A percentile compares a stretch with the other conserved stretches of the same genome.
phyloP scores from a whole-genome alignment of 2,329 filamentous ascomycete genomes.

The Diaporthe humulicola region DNA sequence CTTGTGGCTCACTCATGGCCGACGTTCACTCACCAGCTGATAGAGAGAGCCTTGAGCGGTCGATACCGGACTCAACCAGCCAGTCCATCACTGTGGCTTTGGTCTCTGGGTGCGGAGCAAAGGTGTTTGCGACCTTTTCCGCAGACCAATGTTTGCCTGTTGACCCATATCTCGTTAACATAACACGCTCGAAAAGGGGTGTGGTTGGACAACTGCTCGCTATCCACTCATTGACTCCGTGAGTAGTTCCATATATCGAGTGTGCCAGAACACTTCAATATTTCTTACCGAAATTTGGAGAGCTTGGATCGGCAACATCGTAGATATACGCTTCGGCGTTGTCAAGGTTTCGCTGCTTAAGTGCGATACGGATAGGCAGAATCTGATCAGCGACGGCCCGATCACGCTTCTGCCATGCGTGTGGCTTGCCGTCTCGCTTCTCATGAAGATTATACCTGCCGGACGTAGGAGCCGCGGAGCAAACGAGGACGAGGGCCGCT shows the following conservation, averaged over 20 bases:
- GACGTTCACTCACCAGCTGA: slow-evolving; percentile 40
- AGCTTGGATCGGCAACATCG: slow-evolving; percentile 35
- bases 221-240: neutral
- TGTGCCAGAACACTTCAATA: rapidly evolving
- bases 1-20: neutral
- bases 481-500: slow-evolving; percentile 19
- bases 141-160: slow-evolving; percentile 51
- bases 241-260: neutral
- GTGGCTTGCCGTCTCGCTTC: slow-evolving; percentile 33
- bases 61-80: slow-evolving; percentile 51
- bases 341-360: slow-evolving; percentile 34
- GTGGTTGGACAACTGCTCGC: neutral
- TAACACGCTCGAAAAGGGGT: slow-evolving; percentile 42
- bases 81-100: slow-evolving; percentile 51
- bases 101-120: slow-evolving; percentile 50
- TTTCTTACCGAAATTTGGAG: slow-evolving; percentile 37
- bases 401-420: slow-evolving; percentile 34
- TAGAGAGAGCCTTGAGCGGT: slow-evolving; percentile 36
- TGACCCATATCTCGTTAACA: slow-evolving; percentile 51
- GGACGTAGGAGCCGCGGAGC: slow-evolving; percentile 30
- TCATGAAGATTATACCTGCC: slow-evolving; percentile 34
- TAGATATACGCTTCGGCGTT: slow-evolving; percentile 34
- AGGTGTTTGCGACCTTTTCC: slow-evolving; percentile 53
- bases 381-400: slow-evolving; percentile 32
- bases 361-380: slow-evolving; percentile 36